Evolutionary conservation across 257 asterid genomes (phyloP).

Genomic region (Solanum piurae): DNA sequence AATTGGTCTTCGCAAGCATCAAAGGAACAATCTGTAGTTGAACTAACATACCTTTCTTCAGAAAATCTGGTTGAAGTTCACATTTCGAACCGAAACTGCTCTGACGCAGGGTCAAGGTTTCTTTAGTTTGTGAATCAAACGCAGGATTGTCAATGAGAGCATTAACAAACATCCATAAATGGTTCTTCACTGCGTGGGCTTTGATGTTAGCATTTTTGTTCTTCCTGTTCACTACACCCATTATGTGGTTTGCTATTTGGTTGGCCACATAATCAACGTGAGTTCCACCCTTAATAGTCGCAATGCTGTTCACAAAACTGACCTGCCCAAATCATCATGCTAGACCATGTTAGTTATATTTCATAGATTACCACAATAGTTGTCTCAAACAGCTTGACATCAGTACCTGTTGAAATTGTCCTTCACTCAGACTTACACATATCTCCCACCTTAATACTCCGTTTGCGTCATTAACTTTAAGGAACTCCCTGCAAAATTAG

Average conservation of each 20-base stretch:
- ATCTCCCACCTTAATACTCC: conserved; percentile 64
- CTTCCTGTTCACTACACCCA: conserved; percentile 64
- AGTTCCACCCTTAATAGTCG: conserved; percentile 98
- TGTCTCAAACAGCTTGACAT: background rate
- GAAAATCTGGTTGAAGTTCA: conserved; percentile 66
- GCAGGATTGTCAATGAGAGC: conserved; percentile 98
- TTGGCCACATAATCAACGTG: conserved; percentile 89
- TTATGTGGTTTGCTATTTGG: conserved; percentile 73
- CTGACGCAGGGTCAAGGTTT: conserved; percentile 82
- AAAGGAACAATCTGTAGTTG: background rate
- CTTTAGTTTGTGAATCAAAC: conserved; percentile 98
- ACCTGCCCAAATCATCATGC: conserved; percentile 35
- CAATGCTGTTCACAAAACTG: conserved; percentile 86
- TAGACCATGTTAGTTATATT: background rate
- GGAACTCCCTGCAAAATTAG: conserved; percentile 45
- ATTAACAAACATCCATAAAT: conserved; percentile 95
- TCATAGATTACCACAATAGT: background rate
- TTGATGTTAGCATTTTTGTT: conserved; percentile 58
- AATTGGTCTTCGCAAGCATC: background rate
- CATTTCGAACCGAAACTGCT: conserved; percentile 88
- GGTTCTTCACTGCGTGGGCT: conserved; percentile 76
- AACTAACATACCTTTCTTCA: conserved; percentile 54
- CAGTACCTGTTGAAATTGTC: conserved; percentile 89
- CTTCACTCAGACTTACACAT: conserved; percentile 85
- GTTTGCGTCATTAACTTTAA: conserved; percentile 41